Conservation (phyloP, 176 grass and related monocot species). For the Oryza glumipatula region DNA sequence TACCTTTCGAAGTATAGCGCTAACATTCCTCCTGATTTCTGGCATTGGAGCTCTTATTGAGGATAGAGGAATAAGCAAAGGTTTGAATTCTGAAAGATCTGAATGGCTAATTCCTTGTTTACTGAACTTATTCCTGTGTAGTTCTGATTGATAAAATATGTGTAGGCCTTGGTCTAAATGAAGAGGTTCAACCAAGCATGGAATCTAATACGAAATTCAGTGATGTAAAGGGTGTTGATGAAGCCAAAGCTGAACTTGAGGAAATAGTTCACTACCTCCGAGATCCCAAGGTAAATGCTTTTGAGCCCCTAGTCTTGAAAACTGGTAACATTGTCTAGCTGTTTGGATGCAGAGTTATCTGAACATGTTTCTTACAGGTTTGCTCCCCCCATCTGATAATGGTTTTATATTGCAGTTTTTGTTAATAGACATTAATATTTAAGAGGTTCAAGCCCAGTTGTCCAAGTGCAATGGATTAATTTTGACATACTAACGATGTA, state of each 20-base stretch:
- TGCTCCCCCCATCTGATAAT: background rate
- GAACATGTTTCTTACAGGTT: background rate
- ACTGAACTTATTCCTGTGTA: background rate
- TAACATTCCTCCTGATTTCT: slow-evolving; percentile 90
- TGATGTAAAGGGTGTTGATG: slow-evolving; percentile 97
- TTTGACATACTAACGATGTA: slow-evolving; percentile 1
- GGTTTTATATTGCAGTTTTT: background rate
- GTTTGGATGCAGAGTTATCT: background rate
- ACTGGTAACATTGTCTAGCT: background rate
- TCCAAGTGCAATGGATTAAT: background rate
- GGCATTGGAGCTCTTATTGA: slow-evolving; percentile 94
- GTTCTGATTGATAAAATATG: slow-evolving; percentile 33
- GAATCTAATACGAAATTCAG: slow-evolving; percentile 87
- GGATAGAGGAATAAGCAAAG: slow-evolving; percentile 93
- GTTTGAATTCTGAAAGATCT: slow-evolving; percentile 48
- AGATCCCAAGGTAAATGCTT: slow-evolving; percentile 84
- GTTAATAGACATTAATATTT: slow-evolving; percentile 19
- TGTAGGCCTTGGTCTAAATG: slow-evolving; percentile 81
- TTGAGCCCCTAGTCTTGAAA: background rate
- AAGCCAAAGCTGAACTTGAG: slow-evolving; percentile 97
- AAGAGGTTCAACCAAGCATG: slow-evolving; percentile 90
- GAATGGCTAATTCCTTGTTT: slow-evolving; percentile 10
- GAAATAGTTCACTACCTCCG: slow-evolving; percentile 99
- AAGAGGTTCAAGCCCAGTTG: background rate
- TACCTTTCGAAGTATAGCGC: slow-evolving; percentile 84